A percentile compares a stretch with the other conserved stretches of the same genome.
Conservation (phyloP, 129 eudicot species). For the Pulicaria dysenterica region DNA sequence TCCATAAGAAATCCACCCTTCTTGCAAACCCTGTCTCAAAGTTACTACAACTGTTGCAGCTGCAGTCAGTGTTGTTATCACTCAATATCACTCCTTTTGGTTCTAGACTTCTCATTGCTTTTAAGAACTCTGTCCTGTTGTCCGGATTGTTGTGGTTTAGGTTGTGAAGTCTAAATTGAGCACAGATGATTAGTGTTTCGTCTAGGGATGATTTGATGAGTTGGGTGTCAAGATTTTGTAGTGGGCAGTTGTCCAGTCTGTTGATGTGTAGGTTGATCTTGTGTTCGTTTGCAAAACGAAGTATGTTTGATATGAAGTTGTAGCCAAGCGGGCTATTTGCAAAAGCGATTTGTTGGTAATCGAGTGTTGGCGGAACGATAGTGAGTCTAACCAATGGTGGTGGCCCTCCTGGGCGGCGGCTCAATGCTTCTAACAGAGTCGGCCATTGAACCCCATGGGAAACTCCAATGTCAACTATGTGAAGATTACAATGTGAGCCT, state of each 20-base stretch:
- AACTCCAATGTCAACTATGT: constrained; percentile 84
- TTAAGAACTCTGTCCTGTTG: constrained; percentile 60
- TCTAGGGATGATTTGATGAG: constrained; percentile 51
- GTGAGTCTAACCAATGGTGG: constrained; percentile 81
- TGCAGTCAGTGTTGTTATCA: constrained; percentile 72
- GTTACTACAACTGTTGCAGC: constrained; percentile 61
- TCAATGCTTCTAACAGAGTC: constrained; percentile 65
- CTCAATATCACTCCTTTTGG: constrained; percentile 72
- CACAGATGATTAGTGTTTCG: constrained; percentile 65
- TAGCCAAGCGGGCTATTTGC: constrained; percentile 56
- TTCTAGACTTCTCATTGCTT: constrained; percentile 45
- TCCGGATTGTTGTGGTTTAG: constrained; percentile 63
- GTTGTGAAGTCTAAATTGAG: constrained; percentile 73
- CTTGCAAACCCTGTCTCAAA: constrained; percentile 62
- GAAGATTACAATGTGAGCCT: constrained; percentile 36
- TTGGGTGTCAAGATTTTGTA: constrained; percentile 53
- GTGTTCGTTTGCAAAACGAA: constrained; percentile 50
- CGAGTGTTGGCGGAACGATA: constrained; percentile 45
- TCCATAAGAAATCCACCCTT: constrained; percentile 67
- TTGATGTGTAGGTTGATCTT: constrained; percentile 75
- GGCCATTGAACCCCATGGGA: constrained; percentile 91
- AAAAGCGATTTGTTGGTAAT: constrained; percentile 51
- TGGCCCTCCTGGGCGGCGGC: constrained; percentile 68
- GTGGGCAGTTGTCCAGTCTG: constrained; percentile 45
- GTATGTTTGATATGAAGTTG: constrained; percentile 55